Evolutionary conservation across 768 basidiomycete species (phyloP).

Genomic region (Hericium coralloides): DNA sequence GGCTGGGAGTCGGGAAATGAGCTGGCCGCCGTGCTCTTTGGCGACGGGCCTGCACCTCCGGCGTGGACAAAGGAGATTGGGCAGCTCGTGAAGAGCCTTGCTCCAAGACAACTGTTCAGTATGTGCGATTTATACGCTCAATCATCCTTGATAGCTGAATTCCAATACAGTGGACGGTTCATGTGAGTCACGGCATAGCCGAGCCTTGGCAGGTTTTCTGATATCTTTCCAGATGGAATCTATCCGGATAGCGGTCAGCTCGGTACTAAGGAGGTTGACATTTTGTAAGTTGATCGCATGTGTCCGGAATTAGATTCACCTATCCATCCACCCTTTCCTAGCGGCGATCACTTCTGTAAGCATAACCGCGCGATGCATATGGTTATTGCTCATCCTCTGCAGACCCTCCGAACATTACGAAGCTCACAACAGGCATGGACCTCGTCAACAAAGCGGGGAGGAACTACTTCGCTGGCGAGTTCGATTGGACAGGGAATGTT

Average conservation of each 20-base stretch:
- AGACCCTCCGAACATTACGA: conserved; percentile 15
- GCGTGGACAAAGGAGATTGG: conserved; percentile 17
- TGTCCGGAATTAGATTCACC: not conserved
- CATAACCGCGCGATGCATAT: not conserved
- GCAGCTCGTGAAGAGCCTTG: conserved; percentile 18
- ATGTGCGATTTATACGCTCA: not conserved
- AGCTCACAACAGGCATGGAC: conserved; percentile 8
- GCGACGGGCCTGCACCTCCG: conserved; percentile 18
- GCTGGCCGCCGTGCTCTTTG: conserved; percentile 6
- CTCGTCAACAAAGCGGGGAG: conserved; percentile 7
- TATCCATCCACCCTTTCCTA: not conserved
- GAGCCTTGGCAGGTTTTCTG: too few relatives aligned
- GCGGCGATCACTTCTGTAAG: conserved; percentile 1
- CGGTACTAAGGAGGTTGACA: not conserved
- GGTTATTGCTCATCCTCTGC: not conserved
- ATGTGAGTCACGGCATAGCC: not conserved
- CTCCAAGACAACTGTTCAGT: conserved; percentile 20
- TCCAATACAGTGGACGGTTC: not conserved
- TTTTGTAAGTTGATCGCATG: not conserved
- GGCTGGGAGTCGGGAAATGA: conserved; percentile 23
- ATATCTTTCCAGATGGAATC: not conserved
- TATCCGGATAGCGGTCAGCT: not conserved
- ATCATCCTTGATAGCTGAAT: not conserved
- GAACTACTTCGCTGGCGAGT: conserved; percentile 21
- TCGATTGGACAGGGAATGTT: conserved; percentile 16